Evolutionary conservation across 208 protist genomes (phyloP), one percentile per base, ranked within the genome.

Genomic region (Vickermania spadyakhi): DNA sequence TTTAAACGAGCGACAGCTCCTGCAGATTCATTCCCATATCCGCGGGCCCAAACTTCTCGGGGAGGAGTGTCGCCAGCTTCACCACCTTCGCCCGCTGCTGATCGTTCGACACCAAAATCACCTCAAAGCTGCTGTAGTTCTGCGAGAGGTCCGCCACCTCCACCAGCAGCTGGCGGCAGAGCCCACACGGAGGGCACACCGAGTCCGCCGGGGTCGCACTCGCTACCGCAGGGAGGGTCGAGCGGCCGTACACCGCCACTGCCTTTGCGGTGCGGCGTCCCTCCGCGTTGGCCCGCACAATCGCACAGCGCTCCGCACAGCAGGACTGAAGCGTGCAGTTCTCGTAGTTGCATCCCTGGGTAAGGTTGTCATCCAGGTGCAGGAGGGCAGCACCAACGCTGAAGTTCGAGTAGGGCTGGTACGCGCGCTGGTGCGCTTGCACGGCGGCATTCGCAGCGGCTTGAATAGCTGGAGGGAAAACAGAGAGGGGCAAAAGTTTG

Each of bases 251-350:
- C 28, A 94, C 70, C 0, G 84, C 87, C 56, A 94, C 71, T 11
- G 87, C 87, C 30, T 79, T 62, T 23, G 81, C 84, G 1, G 72
- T 81, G 21, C 87, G 83, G 0, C 55, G 75, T 0, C 87, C 87
- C 45, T 88, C 73, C 1, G 69, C 61, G 58, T 94, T 94, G 0
- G 81, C 84, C 41, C 74, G 73, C 49, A 91, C 81, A 62, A 94
- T 91, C 21, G 87, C 87, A 60, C 84, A 91, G 23, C 80, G 78
- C 70, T 94, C 87, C 21, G 87, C 87, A 65, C 87, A 94, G 62
- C 72, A 88, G 1, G 80, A 52, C 58, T 94, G 85, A 30, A 80
- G 63, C 1, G 71, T 84, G 65, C 83, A 91, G 60, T 91, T 94
- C 61, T 94, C 87, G 60, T 91, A 94, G 61, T 94, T 94, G 64